These are phyloP conservation scores for Lepraria neglecta DNA, from an alignment of 495 filamentous ascomycete species.

Conservation along the genomic window DNA sequence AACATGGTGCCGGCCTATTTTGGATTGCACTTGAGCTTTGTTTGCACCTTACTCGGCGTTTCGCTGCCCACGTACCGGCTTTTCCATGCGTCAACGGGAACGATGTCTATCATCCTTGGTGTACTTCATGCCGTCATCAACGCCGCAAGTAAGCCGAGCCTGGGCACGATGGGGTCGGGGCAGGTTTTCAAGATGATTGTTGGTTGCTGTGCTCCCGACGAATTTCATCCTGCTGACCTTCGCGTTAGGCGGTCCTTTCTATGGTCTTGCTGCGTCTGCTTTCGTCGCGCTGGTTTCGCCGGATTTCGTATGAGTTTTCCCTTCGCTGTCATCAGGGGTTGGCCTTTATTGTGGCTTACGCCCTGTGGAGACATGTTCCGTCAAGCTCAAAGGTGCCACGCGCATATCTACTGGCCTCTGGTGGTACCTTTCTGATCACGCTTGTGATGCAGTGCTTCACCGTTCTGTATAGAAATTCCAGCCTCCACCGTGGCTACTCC, in stretches of 20 bases:
- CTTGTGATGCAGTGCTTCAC: slow-evolving; percentile 23
- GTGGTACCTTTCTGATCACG: slow-evolving; percentile 28
- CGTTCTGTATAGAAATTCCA: slow-evolving; percentile 30
- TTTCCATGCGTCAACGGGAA: no score
- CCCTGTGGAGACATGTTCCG: slow-evolving; percentile 29
- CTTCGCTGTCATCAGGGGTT: slow-evolving; percentile 31
- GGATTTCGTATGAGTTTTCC: slow-evolving; percentile 32
- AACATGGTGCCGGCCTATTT: no score
- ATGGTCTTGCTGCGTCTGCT: not conserved
- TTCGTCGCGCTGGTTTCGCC: slow-evolving; percentile 1
- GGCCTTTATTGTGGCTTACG: slow-evolving; percentile 26
- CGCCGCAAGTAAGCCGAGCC: not conserved
- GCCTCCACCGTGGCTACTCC: slow-evolving; percentile 24
- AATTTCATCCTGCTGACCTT: not conserved
- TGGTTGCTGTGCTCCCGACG: not conserved
- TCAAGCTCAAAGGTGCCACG: slow-evolving; percentile 12
- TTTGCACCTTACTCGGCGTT: no score
- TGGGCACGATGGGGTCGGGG: not conserved
- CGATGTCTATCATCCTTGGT: no score
- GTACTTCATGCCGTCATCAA: no score
- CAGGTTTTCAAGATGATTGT: not conserved
- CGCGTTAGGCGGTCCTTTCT: not conserved
- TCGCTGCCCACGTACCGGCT: no score
- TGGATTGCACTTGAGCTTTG: no score
- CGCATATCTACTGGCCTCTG: slow-evolving; percentile 28